Evolutionary conservation across 1,139 yeast genomes (phyloP).

Genomic region (Spathaspora jeffriesii): DNA sequence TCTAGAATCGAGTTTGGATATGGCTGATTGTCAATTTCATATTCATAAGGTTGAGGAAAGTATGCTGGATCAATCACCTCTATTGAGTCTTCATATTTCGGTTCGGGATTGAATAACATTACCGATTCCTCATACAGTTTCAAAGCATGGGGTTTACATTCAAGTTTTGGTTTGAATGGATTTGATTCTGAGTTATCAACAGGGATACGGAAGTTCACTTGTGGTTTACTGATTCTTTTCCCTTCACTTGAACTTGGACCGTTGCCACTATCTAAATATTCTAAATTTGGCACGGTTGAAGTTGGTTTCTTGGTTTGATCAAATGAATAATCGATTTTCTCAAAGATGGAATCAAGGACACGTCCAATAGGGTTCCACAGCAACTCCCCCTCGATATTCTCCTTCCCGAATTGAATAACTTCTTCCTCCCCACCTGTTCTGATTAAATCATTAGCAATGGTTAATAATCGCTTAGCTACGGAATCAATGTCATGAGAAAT

Average conservation of each 20-base stretch:
- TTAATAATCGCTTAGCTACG: conserved; percentile 47
- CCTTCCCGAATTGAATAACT: conserved; percentile 36
- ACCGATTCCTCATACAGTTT: conserved; percentile 54
- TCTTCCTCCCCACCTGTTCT: conserved; percentile 27
- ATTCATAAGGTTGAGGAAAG: conserved; percentile 79
- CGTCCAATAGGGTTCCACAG: conserved; percentile 68
- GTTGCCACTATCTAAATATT: conserved; percentile 14
- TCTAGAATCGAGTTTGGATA: conserved; percentile 64
- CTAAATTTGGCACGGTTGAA: conserved; percentile 6
- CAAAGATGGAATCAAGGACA: conserved; percentile 70
- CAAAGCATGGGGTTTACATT: conserved; percentile 70
- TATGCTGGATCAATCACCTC: conserved; percentile 52
- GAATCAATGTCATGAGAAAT: conserved; percentile 44
- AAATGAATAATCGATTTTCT: conserved; percentile 65
- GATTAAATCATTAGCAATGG: conserved; percentile 54
- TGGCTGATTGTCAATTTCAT: conserved; percentile 70
- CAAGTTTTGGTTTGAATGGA: conserved; percentile 79
- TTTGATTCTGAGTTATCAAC: conserved; percentile 67
- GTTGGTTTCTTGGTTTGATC: conserved; percentile 33
- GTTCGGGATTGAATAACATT: conserved; percentile 30
- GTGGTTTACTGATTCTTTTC: conserved; percentile 68
- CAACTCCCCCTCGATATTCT: conserved; percentile 24
- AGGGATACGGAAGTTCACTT: conserved; percentile 52
- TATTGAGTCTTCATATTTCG: conserved; percentile 31
- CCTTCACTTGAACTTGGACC: conserved; percentile 17